phyloP scores from a whole-genome alignment of 116 monocot species.

The Dioscorea cayenensis region DNA sequence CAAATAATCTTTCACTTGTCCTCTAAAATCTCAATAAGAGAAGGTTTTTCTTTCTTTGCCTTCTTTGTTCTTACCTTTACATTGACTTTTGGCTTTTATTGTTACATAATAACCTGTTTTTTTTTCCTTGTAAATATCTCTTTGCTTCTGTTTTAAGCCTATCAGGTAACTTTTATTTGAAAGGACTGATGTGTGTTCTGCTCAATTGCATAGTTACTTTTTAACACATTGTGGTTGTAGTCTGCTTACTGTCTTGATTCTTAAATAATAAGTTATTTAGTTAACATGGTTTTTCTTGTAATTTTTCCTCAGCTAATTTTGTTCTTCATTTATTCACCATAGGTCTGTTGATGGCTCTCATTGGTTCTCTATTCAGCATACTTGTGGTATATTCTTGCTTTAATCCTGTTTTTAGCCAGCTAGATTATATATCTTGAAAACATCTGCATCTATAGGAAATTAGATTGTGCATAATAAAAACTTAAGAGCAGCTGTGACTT shows the following conservation, averaged over 20 bases:
- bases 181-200: neutral
- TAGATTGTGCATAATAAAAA: too few species aligned
- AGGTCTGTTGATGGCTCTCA: conserved; percentile 90
- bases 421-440: neutral
- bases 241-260: neutral
- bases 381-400: conserved; percentile 63
- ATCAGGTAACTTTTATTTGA: too few species aligned
- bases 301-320: neutral
- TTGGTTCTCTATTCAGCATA: conserved; percentile 89
- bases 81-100: too few species aligned
- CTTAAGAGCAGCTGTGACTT: too few species aligned
- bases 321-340: neutral
- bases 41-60: too few species aligned
- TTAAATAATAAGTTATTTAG: neutral
- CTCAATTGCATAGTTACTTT: neutral
- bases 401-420: neutral
- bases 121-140: too few species aligned
- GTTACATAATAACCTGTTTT: too few species aligned
- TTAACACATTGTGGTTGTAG: neutral
- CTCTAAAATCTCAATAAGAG: too few species aligned
- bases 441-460: neutral
- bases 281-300: neutral
- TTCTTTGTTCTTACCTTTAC: too few species aligned
- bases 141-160: too few species aligned
- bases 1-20: too few species aligned